Conservation (phyloP, 2,329 filamentous ascomycete genomes). For the Aaosphaeria pasadenensis region DNA sequence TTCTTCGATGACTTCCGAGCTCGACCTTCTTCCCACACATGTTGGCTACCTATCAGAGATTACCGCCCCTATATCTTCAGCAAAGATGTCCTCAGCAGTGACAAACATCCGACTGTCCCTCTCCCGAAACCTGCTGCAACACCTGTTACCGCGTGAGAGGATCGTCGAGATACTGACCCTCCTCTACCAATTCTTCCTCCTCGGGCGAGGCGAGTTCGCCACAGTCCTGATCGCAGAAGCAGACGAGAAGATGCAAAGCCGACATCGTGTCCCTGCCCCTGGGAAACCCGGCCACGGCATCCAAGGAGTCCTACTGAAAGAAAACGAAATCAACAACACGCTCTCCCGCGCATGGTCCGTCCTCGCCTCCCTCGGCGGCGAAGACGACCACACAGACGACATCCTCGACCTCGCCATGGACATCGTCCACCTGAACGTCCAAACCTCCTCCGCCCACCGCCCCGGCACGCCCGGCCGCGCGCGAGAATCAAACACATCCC, state of each 20-base stretch:
- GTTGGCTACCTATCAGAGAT: conserved; percentile 67
- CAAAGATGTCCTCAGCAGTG: conserved; percentile 69
- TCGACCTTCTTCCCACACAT: conserved; percentile 65
- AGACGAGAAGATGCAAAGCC: conserved; percentile 71
- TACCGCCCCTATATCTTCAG: conserved; percentile 69
- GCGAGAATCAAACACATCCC: conserved; percentile 24
- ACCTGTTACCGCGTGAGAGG: conserved; percentile 72
- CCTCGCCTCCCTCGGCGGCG: conserved; percentile 71
- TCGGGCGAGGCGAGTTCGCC: conserved; percentile 88
- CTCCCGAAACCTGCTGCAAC: conserved; percentile 79
- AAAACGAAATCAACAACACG: conserved; percentile 78
- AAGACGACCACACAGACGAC: conserved; percentile 72
- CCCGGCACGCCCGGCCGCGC: conserved; percentile 41
- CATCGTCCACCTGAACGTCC: conserved; percentile 65
- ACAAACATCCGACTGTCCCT: conserved; percentile 75
- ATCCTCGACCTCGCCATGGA: conserved; percentile 79
- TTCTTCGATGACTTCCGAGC: conserved; percentile 41
- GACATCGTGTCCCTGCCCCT: conserved; percentile 55
- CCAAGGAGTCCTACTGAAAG: conserved; percentile 70
- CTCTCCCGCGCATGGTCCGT: conserved; percentile 76
- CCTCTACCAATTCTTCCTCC: conserved; percentile 80
- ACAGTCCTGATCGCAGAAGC: conserved; percentile 82
- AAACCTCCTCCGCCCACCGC: conserved; percentile 42
- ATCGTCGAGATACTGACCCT: conserved; percentile 76
- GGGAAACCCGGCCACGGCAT: conserved; percentile 48